phyloP scores from a whole-genome alignment of 306 rosid species.

The Gastrolobium bilobum region DNA sequence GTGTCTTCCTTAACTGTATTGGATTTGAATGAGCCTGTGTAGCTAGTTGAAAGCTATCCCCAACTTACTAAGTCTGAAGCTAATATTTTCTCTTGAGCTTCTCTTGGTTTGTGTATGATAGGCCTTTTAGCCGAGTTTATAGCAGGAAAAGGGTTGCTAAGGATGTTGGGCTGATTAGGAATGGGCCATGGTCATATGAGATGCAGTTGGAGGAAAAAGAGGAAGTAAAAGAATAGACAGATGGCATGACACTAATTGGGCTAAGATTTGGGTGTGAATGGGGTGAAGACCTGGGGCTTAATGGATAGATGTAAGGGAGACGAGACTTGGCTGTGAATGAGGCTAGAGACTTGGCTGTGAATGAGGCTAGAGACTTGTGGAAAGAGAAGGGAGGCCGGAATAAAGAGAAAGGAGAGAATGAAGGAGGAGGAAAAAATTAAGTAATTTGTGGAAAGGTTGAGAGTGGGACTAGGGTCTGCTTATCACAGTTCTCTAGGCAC shows the following conservation, averaged over 20 bases:
- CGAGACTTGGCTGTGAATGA: background rate
- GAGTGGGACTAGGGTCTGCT: background rate
- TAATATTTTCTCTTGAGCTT: background rate
- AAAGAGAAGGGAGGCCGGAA: background rate
- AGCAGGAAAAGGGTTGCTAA: background rate
- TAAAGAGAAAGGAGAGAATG: background rate
- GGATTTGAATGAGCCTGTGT: slow-evolving; percentile 26
- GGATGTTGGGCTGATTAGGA: background rate
- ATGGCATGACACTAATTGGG: background rate
- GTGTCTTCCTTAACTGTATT: background rate
- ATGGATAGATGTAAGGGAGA: slow-evolving; percentile 1
- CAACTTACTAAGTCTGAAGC: slow-evolving; percentile 22
- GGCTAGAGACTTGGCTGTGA: background rate
- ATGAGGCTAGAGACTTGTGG: background rate
- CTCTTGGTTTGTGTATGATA: background rate
- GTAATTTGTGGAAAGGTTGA: background rate
- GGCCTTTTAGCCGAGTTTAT: background rate
- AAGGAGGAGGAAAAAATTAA: background rate
- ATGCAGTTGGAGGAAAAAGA: background rate
- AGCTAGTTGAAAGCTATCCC: slow-evolving; percentile 5
- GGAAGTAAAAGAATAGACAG: background rate
- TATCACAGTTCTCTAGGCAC: background rate
- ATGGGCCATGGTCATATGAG: slow-evolving; percentile 12
- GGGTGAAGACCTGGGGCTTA: background rate
- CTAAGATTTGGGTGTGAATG: slow-evolving; percentile 8